Percentiles rank a stretch among this genome's conserved stretches.
These are phyloP conservation scores for Colletotrichum nymphaeae DNA, from an alignment of 2,329 filamentous ascomycete genomes.

Conservation along the genomic window DNA sequence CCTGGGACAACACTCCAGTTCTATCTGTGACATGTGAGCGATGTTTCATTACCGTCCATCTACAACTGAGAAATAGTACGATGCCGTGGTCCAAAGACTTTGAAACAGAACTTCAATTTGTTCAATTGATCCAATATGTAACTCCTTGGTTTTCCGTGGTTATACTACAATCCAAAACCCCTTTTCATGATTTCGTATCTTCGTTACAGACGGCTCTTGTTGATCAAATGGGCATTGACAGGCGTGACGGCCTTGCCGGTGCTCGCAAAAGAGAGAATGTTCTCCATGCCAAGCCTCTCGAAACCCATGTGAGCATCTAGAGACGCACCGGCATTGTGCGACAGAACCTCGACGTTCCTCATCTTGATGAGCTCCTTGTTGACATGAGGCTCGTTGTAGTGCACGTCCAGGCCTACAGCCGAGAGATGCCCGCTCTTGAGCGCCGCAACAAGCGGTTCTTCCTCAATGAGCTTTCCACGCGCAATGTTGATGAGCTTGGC, in stretches of 20 bases:
- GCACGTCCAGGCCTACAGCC: slow-evolving; percentile 76
- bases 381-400: slow-evolving; percentile 71
- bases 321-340: slow-evolving; percentile 31
- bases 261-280: slow-evolving; percentile 21
- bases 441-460: slow-evolving; percentile 75
- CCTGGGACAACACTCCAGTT: neutral
- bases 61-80: neutral
- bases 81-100: neutral
- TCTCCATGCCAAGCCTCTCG: slow-evolving; percentile 31
- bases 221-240: slow-evolving; percentile 30
- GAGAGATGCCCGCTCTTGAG: slow-evolving; percentile 72
- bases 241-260: slow-evolving; percentile 27
- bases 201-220: slow-evolving; percentile 26
- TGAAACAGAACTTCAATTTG: neutral
- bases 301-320: slow-evolving; percentile 31
- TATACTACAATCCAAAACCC: neutral
- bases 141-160: slow-evolving; percentile 13
- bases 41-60: neutral
- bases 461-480: slow-evolving; percentile 78
- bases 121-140: neutral
- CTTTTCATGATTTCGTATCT: neutral
- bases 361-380: slow-evolving; percentile 32
- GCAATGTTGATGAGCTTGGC: slow-evolving; percentile 79
- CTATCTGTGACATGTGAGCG: neutral
- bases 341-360: slow-evolving; percentile 31